These are phyloP conservation scores for Allium fistulosum DNA, from an alignment of 106 monocot species.

Conservation along the genomic window DNA sequence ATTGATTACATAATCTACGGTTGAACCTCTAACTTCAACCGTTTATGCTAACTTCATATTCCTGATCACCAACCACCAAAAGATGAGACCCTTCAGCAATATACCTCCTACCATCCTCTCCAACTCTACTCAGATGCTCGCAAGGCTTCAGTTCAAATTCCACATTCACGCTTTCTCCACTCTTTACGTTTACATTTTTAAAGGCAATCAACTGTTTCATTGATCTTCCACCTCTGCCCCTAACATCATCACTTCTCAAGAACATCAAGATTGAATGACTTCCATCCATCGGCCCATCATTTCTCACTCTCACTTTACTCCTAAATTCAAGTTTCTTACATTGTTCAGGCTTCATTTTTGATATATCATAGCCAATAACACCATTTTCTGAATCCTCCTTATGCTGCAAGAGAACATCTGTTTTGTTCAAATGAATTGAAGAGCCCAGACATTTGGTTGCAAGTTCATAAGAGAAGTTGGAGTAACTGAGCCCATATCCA, in stretches of 20 bases:
- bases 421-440: slow-evolving; percentile 11
- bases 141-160: slow-evolving; percentile 32
- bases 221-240: slow-evolving; percentile 19
- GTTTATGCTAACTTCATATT: slow-evolving; percentile 12
- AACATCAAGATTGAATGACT: slow-evolving; percentile 44
- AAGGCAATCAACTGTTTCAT: slow-evolving; percentile 56
- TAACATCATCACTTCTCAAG: slow-evolving; percentile 10
- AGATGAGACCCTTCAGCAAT: slow-evolving; percentile 51
- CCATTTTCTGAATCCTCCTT: slow-evolving; percentile 25
- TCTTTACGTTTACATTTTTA: slow-evolving; percentile 16
- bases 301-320: neutral
- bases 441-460: slow-evolving; percentile 32
- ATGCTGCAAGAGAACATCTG: slow-evolving; percentile 33
- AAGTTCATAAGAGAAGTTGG: slow-evolving; percentile 48
- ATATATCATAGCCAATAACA: slow-evolving; percentile 14
- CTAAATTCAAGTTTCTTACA: too few species aligned
- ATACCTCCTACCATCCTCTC: slow-evolving; percentile 35
- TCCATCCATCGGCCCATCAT: slow-evolving; percentile 52
- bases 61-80: slow-evolving; percentile 40
- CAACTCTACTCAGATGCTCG: slow-evolving; percentile 42
- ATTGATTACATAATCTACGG: too few species aligned
- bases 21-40: too few species aligned
- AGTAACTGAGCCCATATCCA: slow-evolving; percentile 89
- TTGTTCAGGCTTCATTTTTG: too few species aligned
- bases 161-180: slow-evolving; percentile 7